Evolutionary conservation across 2,329 filamentous ascomycete genomes (phyloP), one percentile per base, ranked within the genome.

Genomic region (Colletotrichum sidae): DNA sequence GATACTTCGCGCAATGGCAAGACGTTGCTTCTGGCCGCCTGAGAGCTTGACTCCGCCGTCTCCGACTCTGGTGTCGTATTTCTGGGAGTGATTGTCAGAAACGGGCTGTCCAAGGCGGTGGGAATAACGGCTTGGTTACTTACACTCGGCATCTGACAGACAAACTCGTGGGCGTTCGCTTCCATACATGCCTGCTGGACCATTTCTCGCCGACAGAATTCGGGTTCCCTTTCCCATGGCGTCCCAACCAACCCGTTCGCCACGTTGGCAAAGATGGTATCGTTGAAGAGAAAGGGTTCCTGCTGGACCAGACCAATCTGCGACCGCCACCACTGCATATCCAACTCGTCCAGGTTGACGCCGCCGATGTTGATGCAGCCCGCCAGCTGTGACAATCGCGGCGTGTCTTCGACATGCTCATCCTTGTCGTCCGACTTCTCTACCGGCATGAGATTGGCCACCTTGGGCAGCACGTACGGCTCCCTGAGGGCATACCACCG

Each of bases 1-100:
- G 57, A 90, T 88, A 45, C 84, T 86, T 17, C 88, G 81, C 2
- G 88, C 88, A 61, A 90, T 90, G 1, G 87, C 85, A 8, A 90
- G 79, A 6, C 88, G 81, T 70, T 90, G 88, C 13, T 86, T 80
- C 69, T 90, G 88, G 2, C 88, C 88, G 15, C 88, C 88, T 33
- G 85, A 88, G 1, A 90, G 76, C 68, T 86, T 85, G 55, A 85
- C 84, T 13, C 89, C 88, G 17, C 81, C 80, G 69, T 89, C 86
- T 2, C 88, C 88, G 2, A 89, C 86, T 8, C 79, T 75, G 0
- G 87, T 87, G 2, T 83, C 79, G 69, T 88, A 90, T 6, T 82
- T 83, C 68, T 70, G 35, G 11, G 38, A 2, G 10, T 11, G 46
- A 12, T 8, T 8, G 41, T 33, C 35, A 52, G 54, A 33, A 8